phyloP scores from a whole-genome alignment of 257 asterid genomes.

The Gentiana dahurica region DNA sequence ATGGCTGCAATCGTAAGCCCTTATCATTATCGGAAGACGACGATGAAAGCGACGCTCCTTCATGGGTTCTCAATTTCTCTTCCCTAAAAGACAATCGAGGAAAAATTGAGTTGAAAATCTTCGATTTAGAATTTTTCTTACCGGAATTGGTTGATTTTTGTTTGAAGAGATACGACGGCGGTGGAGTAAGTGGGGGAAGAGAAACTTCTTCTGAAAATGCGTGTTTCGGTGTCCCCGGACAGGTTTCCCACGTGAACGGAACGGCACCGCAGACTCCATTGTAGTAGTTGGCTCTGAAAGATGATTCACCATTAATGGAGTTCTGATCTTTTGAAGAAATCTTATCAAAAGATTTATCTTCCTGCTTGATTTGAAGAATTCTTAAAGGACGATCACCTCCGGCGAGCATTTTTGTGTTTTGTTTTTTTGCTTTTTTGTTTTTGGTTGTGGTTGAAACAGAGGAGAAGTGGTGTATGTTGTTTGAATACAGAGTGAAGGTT shows the following conservation, averaged over 20 bases:
- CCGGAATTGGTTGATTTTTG: constrained; percentile 3
- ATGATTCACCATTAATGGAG: constrained; percentile 29
- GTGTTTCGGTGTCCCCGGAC: constrained; percentile 81
- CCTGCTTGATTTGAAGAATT: too few relatives aligned
- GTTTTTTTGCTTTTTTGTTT: too few relatives aligned
- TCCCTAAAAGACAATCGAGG: neutral
- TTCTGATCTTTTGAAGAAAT: neutral
- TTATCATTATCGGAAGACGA: too few relatives aligned
- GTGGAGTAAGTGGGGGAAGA: constrained; percentile 70
- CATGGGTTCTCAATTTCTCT: too few relatives aligned
- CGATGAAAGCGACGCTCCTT: too few relatives aligned
- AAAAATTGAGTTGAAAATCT: constrained; percentile 22
- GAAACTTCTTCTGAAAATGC: constrained; percentile 21
- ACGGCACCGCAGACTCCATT: constrained; percentile 13
- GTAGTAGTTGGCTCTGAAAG: constrained; percentile 29
- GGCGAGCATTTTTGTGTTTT: too few relatives aligned
- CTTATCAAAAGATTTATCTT: too few relatives aligned
- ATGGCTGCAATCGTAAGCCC: too few relatives aligned
- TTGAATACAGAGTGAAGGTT: too few relatives aligned
- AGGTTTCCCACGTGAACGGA: constrained; percentile 75
- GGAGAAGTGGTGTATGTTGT: too few relatives aligned
- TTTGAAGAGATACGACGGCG: constrained; percentile 42
- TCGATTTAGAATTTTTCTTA: constrained; percentile 15
- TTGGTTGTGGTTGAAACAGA: too few relatives aligned
- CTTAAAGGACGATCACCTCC: too few relatives aligned